Percentiles rank a stretch among this genome's conserved stretches.
These are phyloP conservation scores for Bruguiera sexangula DNA, from an alignment of 345 rosid genomes.

Conservation along the genomic window DNA sequence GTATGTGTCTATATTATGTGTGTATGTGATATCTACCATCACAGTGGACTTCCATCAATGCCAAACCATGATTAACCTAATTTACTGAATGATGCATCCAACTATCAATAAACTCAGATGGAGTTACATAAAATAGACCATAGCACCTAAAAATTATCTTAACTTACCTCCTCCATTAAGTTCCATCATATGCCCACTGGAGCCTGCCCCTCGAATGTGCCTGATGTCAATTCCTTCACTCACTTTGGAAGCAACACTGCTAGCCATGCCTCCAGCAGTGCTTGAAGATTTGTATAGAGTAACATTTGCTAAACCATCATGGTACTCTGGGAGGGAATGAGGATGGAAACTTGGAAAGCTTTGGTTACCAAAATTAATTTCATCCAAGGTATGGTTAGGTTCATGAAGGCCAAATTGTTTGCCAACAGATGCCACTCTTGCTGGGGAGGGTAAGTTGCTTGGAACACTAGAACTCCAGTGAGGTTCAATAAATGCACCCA, in stretches of 20 bases:
- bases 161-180: constrained; percentile 44
- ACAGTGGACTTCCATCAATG: background rate
- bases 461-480: constrained; percentile 56
- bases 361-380: constrained; percentile 52
- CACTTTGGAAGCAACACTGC: constrained; percentile 17
- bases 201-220: constrained; percentile 46
- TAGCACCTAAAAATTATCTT: constrained; percentile 10
- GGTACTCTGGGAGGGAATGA: constrained; percentile 78
- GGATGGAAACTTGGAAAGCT: constrained; percentile 57
- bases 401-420: constrained; percentile 54
- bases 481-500: constrained; percentile 20
- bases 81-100: no score
- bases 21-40: background rate
- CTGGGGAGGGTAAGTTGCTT: constrained; percentile 55
- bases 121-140: constrained; percentile 3
- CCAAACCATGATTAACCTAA: no score
- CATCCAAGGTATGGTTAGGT: constrained; percentile 48
- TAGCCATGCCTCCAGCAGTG: constrained; percentile 37
- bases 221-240: constrained; percentile 53
- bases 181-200: constrained; percentile 43
- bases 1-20: background rate
- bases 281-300: constrained; percentile 51
- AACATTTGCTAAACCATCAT: constrained; percentile 54
- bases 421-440: constrained; percentile 50
- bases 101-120: no score